Conservation (phyloP, 1,284 basidiomycete genomes). For the Pseudozyma sp. region DNA sequence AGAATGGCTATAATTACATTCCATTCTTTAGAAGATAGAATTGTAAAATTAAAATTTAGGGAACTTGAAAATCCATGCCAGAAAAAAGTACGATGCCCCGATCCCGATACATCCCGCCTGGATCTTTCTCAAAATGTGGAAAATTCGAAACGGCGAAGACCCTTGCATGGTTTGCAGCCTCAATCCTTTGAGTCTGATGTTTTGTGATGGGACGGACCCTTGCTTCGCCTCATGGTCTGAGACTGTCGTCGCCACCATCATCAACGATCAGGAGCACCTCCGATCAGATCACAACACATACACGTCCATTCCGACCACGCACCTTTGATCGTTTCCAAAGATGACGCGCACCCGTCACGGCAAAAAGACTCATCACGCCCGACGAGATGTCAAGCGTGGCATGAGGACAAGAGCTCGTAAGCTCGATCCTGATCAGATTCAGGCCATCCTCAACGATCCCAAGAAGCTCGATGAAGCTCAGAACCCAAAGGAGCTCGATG, state of each 20-base stretch:
- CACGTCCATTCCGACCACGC: neutral
- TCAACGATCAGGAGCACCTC: neutral
- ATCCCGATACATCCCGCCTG: too few relatives aligned
- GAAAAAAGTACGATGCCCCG: too few relatives aligned
- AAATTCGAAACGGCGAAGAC: constrained; percentile 3
- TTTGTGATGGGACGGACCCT: neutral
- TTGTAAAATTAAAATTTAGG: too few relatives aligned
- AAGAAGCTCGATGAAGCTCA: constrained; percentile 55
- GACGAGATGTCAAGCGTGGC: constrained; percentile 65
- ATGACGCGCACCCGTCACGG: constrained; percentile 64
- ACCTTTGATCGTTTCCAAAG: neutral
- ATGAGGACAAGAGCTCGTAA: constrained; percentile 66
- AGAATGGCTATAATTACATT: too few relatives aligned
- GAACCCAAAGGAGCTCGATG: constrained; percentile 63
- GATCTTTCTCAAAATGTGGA: constrained; percentile 1
- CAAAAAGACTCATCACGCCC: constrained; percentile 67
- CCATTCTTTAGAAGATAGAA: too few relatives aligned
- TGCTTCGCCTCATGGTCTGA: neutral
- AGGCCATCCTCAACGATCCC: constrained; percentile 60
- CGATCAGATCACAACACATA: neutral
- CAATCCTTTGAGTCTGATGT: neutral
- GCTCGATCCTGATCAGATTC: constrained; percentile 66
- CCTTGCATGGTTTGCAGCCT: constrained; percentile 1
- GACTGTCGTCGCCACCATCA: constrained; percentile 1
- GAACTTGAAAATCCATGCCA: too few relatives aligned